Conservation (phyloP, 768 basidiomycete genomes). For the Boletales sp. region DNA sequence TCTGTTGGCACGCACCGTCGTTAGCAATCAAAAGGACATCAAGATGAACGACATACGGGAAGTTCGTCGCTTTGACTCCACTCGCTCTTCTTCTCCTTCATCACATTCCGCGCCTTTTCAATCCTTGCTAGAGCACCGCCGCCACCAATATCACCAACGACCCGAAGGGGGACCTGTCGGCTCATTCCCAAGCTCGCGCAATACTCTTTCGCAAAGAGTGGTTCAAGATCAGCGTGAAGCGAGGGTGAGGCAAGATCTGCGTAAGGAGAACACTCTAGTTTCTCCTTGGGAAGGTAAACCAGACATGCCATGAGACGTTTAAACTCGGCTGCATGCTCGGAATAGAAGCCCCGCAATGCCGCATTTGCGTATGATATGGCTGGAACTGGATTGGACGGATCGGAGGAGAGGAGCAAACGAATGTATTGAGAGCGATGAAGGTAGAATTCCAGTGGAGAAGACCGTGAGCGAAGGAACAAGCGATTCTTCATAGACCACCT, state of each 20-base stretch:
- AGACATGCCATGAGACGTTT: slow-evolving; percentile 67
- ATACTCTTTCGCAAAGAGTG: slow-evolving; percentile 85
- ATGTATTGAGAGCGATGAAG: slow-evolving; percentile 91
- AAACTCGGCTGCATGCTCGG: slow-evolving; percentile 60
- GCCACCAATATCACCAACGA: slow-evolving; percentile 90
- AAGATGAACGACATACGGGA: slow-evolving; percentile 49
- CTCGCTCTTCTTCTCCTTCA: slow-evolving; percentile 90
- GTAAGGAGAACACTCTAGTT: slow-evolving; percentile 69
- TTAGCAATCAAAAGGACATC: slow-evolving; percentile 2
- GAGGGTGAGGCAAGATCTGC: slow-evolving; percentile 68
- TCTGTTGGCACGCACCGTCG: slow-evolving; percentile 45
- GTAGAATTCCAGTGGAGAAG: slow-evolving; percentile 83
- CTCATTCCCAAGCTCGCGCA: slow-evolving; percentile 87
- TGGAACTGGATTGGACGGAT: slow-evolving; percentile 50
- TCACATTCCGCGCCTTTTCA: slow-evolving; percentile 90
- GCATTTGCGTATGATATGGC: slow-evolving; percentile 76
- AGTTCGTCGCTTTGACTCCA: slow-evolving; percentile 89
- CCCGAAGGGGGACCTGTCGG: slow-evolving; percentile 79
- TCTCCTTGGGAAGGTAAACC: slow-evolving; percentile 64
- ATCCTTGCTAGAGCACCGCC: slow-evolving; percentile 89
- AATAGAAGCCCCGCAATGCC: slow-evolving; percentile 60
- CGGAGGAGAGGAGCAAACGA: slow-evolving; percentile 62
- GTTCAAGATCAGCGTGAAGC: slow-evolving; percentile 74
- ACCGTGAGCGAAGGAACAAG: slow-evolving; percentile 59
- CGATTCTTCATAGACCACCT: slow-evolving; percentile 80